phyloP scores from a whole-genome alignment of 2,329 filamentous ascomycete genomes.

The Polytolypa hystricis region DNA sequence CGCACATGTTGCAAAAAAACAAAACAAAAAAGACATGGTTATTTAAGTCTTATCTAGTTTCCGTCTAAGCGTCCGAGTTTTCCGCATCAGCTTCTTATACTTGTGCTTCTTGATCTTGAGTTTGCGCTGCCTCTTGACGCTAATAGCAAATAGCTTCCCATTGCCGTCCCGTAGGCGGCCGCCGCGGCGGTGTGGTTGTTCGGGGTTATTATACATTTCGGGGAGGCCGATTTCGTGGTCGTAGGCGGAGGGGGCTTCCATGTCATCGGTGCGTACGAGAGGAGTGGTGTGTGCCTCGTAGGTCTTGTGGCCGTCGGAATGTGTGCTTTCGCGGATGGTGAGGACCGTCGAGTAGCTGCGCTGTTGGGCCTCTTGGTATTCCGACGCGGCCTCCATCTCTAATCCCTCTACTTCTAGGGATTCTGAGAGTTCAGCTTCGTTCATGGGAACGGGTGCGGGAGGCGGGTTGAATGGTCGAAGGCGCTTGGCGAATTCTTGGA shows the following conservation, averaged over 20 bases:
- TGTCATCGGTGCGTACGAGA: conserved; percentile 32
- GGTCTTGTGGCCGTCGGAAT: conserved; percentile 38
- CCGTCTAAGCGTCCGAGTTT: conserved; percentile 75
- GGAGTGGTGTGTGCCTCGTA: conserved; percentile 43
- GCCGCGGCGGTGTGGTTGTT: conserved; percentile 48
- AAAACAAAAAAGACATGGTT: not conserved
- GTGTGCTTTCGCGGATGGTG: conserved; percentile 43
- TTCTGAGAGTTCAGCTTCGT: conserved; percentile 27
- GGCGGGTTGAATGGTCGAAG: conserved; percentile 77
- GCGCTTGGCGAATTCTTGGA: conserved; percentile 56
- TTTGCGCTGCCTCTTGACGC: conserved; percentile 83
- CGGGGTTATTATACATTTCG: conserved; percentile 3
- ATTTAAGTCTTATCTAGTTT: conserved; percentile 58
- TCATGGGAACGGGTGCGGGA: conserved; percentile 59
- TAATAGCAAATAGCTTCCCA: conserved; percentile 64
- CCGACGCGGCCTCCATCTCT: conserved; percentile 18
- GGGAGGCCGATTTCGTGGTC: conserved; percentile 12
- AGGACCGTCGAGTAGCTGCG: conserved; percentile 40
- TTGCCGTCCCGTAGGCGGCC: conserved; percentile 32
- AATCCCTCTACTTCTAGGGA: conserved; percentile 27
- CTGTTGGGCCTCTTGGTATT: conserved; percentile 20
- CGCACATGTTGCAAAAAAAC: too few relatives aligned
- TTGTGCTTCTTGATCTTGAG: conserved; percentile 99
- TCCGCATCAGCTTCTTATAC: conserved; percentile 98
- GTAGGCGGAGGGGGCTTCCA: conserved; percentile 24